Evolutionary conservation across 352 stramenopile species (phyloP).

Genomic region (Elongisporangium senticosum): DNA sequence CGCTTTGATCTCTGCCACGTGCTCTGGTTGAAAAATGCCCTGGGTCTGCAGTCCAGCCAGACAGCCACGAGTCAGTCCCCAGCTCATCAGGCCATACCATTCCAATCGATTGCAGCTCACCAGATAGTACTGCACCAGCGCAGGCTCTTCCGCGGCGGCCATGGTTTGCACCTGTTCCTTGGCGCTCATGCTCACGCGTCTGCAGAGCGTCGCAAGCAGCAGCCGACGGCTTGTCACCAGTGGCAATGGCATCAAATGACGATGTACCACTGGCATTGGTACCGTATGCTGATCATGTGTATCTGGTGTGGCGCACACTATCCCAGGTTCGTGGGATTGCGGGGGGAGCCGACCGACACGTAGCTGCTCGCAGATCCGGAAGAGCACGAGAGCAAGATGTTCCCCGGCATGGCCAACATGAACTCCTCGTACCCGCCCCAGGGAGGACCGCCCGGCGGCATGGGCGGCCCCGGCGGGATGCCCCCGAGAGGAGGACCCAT

Average conservation of each 20-base stretch:
- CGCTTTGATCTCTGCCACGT: conserved; percentile 33
- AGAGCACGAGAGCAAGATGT: conserved; percentile 11
- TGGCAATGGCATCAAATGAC: not conserved
- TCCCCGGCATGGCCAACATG: conserved; percentile 23
- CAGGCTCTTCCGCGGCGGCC: not conserved
- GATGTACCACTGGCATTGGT: not conserved
- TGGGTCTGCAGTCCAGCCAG: conserved; percentile 27
- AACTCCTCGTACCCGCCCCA: conserved; percentile 24
- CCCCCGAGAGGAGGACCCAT: conserved; percentile 2
- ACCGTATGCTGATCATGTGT: not conserved
- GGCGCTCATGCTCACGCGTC: not conserved
- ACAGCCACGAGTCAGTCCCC: not conserved
- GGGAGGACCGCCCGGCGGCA: conserved; percentile 11
- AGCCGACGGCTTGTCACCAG: not conserved
- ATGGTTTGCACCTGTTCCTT: not conserved
- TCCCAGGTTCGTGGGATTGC: not conserved
- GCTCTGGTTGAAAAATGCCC: conserved; percentile 44
- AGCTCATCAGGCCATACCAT: not conserved
- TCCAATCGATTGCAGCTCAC: conserved; percentile 12
- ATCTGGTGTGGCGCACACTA: not conserved
- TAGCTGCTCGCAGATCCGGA: not conserved
- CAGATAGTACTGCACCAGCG: conserved; percentile 66
- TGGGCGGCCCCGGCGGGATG: conserved; percentile 4
- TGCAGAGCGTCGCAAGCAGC: not conserved
- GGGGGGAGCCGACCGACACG: not conserved